Evolutionary conservation across 306 rosid genomes (phyloP), one percentile per base, ranked within the genome.

Genomic region (Quercus ilex): DNA sequence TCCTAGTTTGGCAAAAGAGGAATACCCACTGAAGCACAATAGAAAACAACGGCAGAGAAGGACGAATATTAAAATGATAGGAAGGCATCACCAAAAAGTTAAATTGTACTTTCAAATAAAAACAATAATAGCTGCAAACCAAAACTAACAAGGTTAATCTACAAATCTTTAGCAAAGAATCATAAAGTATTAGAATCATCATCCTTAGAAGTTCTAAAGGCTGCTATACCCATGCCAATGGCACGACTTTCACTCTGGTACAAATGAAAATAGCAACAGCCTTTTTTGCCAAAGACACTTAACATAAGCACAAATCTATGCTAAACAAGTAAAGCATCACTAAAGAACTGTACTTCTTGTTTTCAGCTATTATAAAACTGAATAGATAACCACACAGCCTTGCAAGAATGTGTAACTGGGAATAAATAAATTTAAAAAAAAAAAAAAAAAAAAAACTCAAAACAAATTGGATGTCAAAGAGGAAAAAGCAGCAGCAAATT

Each of bases 31-130:
- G 43, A 49, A 51, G 51, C 69, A 60, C 23, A 15, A 52, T 43
- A 69, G 75, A 69, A n/a, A 77, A 71, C 79, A 73, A 79, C 56
- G 53, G 80, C 19, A 67, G 80, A 69, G 8, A 74, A 60, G 68
- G 63, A 53, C 56, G 80, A 63, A 79, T 71, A 59, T 69, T 73
- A 69, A 76, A 82, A 71, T 10, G 23, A 78, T 55, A 19, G 51
- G 7, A 46, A 49, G 82, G 76, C 69, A 78, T 55, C 87, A 84
- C 64, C 73, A 57, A 88, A 94, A 91, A 92, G 93, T 87, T 79
- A 76, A 78, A 81, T 58, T 81, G 92, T 92, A 90, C 97, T 90
- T 90, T 53, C 86, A 85, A 77, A 59, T 69, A 49, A 71, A 85
- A 83, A 89, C 30, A 79, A 84, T 60, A 82, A 68, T 87, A 89